Percentiles rank a stretch among this genome's conserved stretches.
Evolutionary conservation across 2,329 filamentous ascomycete genomes (phyloP).

Genomic region (Sclerotinia sclerotiorum): DNA sequence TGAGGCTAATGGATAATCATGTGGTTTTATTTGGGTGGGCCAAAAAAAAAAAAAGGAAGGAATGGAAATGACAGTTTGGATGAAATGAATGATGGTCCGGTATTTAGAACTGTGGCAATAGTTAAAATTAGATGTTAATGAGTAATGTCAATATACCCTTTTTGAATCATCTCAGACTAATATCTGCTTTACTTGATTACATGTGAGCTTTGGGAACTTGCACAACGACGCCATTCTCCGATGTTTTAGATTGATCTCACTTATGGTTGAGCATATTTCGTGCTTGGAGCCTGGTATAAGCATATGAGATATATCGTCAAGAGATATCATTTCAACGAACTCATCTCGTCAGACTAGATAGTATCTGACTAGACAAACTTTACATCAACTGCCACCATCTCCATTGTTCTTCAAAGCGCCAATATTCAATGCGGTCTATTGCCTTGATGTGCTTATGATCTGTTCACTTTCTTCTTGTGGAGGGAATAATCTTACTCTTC

Average conservation of each 20-base stretch:
- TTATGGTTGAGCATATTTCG: neutral
- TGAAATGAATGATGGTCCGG: neutral
- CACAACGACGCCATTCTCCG: too few species aligned
- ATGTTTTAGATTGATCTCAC: neutral
- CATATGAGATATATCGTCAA: too few species aligned
- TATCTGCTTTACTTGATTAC: neutral
- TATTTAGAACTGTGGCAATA: too few species aligned
- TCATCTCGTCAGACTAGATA: too few species aligned
- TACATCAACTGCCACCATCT: too few species aligned
- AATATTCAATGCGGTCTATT: too few species aligned
- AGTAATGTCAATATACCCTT: neutral
- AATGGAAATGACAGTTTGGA: neutral
- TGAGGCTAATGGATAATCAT: constrained; percentile 25
- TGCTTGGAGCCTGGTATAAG: neutral
- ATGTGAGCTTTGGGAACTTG: neutral
- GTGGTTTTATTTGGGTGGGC: too few species aligned
- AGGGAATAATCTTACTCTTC: neutral
- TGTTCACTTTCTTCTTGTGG: too few species aligned
- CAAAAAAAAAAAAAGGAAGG: neutral
- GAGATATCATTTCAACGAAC: too few species aligned
- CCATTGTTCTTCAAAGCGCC: too few species aligned
- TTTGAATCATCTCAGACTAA: neutral
- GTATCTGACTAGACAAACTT: too few species aligned
- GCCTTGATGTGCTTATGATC: too few species aligned
- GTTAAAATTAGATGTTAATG: constrained; percentile 3